phyloP scores from a whole-genome alignment of 2,329 filamentous ascomycete species.

The Aspergillus bombycis region DNA sequence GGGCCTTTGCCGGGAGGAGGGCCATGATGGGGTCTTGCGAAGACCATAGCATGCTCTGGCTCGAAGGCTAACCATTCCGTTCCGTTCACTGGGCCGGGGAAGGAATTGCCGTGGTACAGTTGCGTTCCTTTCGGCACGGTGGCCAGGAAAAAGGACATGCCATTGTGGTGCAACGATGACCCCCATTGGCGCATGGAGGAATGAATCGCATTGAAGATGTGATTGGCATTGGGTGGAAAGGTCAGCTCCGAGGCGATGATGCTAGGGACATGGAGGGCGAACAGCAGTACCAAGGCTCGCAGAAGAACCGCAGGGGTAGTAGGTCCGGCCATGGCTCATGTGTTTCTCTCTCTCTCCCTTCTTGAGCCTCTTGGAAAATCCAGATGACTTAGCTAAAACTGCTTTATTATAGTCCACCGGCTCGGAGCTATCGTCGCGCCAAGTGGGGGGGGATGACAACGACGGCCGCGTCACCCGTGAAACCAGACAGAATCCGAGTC shows the following conservation, averaged over 20 bases:
- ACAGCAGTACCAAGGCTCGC: background rate
- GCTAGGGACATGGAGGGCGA: background rate
- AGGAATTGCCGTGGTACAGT: conserved; percentile 67
- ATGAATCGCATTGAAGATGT: conserved; percentile 74
- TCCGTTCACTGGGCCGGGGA: conserved; percentile 51
- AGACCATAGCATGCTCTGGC: conserved; percentile 70
- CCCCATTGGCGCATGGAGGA: conserved; percentile 75
- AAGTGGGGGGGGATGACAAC: conserved; percentile 5
- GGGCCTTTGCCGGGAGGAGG: conserved; percentile 13
- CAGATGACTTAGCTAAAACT: background rate
- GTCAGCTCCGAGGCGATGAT: background rate
- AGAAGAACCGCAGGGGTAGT: background rate
- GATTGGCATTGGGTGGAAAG: conserved; percentile 56
- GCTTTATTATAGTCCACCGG: background rate
- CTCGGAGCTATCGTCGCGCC: background rate
- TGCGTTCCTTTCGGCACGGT: conserved; percentile 66
- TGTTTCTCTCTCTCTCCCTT: background rate
- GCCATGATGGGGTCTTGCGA: conserved; percentile 50
- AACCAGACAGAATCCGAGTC: background rate
- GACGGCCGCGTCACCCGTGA: conserved; percentile 4
- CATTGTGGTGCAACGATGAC: conserved; percentile 73
- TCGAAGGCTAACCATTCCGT: conserved; percentile 78
- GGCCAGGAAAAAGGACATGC: conserved; percentile 71
- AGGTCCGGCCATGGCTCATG: background rate
- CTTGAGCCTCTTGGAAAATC: background rate